phyloP scores from a whole-genome alignment of 2,329 filamentous ascomycete genomes.

The Thielaviopsis populi region DNA sequence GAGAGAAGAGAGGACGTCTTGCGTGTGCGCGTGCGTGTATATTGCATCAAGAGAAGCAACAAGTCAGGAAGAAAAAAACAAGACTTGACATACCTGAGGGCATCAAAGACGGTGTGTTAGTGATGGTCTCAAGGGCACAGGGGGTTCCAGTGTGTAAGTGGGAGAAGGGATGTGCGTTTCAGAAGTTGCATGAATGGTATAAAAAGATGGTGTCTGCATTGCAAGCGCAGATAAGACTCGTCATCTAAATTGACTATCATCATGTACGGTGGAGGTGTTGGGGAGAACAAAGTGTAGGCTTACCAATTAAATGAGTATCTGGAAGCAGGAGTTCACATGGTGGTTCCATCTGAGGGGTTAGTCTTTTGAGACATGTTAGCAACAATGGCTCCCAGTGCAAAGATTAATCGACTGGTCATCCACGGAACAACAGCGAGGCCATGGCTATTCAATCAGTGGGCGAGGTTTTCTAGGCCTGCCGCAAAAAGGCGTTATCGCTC shows the following conservation, averaged over 20 bases:
- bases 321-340: neutral
- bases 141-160: neutral
- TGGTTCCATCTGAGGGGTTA: neutral
- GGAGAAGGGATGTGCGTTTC: constrained; percentile 23
- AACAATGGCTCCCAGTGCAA: neutral
- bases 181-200: constrained; percentile 58
- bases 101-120: neutral
- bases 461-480: constrained; percentile 99
- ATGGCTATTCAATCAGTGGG: constrained; percentile 55
- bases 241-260: constrained; percentile 46
- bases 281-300: neutral
- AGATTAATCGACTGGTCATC: neutral
- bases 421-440: neutral
- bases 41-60: neutral
- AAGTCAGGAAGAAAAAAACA: neutral
- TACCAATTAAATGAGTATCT: constrained; percentile 10
- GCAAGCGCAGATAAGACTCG: constrained; percentile 63
- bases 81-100: neutral
- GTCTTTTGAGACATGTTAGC: neutral
- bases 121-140: neutral
- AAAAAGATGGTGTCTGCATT: constrained; percentile 52
- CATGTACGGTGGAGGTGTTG: constrained; percentile 19
- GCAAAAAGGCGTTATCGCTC: constrained; percentile 80
- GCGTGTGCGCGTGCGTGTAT: neutral
- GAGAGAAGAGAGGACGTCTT: neutral